A percentile compares a stretch with the other conserved stretches of the same genome.
phyloP scores from a whole-genome alignment of 805 yeast genomes.

The Myxozyma lipomycoides region DNA sequence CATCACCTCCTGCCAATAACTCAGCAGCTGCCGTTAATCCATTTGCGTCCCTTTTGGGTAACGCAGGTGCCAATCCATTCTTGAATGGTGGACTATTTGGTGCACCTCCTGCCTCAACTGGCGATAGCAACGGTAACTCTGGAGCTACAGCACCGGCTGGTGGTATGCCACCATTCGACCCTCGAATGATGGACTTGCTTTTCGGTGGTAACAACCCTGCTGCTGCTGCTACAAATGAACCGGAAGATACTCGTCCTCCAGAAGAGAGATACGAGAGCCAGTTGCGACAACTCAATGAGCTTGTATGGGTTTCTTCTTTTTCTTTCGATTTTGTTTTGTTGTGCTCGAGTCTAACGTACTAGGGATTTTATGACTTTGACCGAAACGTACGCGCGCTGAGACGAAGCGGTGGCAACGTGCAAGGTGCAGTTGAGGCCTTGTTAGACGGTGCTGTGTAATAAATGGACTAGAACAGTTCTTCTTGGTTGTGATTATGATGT shows the following conservation, averaged over 20 bases:
- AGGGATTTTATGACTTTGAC: slow-evolving; percentile 85
- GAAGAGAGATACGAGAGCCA: slow-evolving; percentile 73
- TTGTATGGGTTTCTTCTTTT: slow-evolving; percentile 36
- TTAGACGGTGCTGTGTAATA: slow-evolving; percentile 47
- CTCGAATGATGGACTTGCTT: slow-evolving; percentile 22
- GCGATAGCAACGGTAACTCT: slow-evolving; percentile 41
- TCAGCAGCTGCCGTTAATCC: slow-evolving; percentile 46
- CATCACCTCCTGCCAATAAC: slow-evolving; percentile 30
- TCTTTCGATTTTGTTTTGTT: neutral
- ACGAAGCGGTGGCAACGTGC: slow-evolving; percentile 95
- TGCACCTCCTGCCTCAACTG: slow-evolving; percentile 37
- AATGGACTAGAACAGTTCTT: no score
- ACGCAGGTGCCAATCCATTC: slow-evolving; percentile 32
- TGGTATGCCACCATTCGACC: slow-evolving; percentile 21
- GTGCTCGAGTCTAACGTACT: neutral
- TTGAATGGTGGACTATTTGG: slow-evolving; percentile 49
- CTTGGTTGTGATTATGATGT: no score
- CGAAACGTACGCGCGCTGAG: slow-evolving; percentile 86
- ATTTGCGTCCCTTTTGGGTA: slow-evolving; percentile 46
- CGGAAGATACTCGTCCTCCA: slow-evolving; percentile 66
- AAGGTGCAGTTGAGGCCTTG: slow-evolving; percentile 89
- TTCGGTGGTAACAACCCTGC: slow-evolving; percentile 16
- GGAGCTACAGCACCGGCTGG: slow-evolving; percentile 7
- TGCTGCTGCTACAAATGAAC: slow-evolving; percentile 36
- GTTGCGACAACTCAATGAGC: slow-evolving; percentile 70